phyloP scores from a whole-genome alignment of 768 basidiomycete species.

The Phlegmacium glaucopus region DNA sequence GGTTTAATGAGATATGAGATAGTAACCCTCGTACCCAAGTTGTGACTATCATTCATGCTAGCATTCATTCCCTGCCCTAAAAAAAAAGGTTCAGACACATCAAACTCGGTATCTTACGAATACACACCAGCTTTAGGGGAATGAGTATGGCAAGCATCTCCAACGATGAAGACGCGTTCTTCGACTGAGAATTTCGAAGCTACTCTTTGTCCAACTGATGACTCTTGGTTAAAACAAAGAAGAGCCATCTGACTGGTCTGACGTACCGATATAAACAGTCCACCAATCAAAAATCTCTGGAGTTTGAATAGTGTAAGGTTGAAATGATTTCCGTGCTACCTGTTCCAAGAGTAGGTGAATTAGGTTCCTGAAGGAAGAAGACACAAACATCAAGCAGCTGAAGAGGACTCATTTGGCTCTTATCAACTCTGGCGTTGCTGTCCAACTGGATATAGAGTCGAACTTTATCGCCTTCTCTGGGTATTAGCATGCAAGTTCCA shows the following conservation, averaged over 20 bases:
- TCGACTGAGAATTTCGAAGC: slow-evolving; percentile 57
- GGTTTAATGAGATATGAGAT: neutral
- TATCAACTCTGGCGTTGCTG: slow-evolving; percentile 50
- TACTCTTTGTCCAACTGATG: slow-evolving; percentile 68
- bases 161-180: slow-evolving; percentile 73
- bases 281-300: slow-evolving; percentile 63
- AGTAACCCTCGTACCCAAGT: slow-evolving; percentile 47
- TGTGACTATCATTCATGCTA: slow-evolving; percentile 73
- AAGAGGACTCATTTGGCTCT: slow-evolving; percentile 44
- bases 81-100: neutral
- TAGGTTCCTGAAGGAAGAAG: neutral
- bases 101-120: neutral
- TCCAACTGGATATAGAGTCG: slow-evolving; percentile 71
- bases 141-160: slow-evolving; percentile 73
- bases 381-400: slow-evolving; percentile 49
- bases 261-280: slow-evolving; percentile 68
- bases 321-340: slow-evolving; percentile 53
- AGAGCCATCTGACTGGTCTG: neutral
- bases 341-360: slow-evolving; percentile 15
- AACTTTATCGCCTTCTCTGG: slow-evolving; percentile 64
- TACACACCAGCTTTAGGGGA: slow-evolving; percentile 59
- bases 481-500: slow-evolving; percentile 72
- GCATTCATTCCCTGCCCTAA: slow-evolving; percentile 77
- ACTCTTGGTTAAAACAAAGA: neutral
- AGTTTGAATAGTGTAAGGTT: slow-evolving; percentile 51